Conservation (phyloP, 2,329 filamentous ascomycete genomes). For the Aquanectria penicillioides region DNA sequence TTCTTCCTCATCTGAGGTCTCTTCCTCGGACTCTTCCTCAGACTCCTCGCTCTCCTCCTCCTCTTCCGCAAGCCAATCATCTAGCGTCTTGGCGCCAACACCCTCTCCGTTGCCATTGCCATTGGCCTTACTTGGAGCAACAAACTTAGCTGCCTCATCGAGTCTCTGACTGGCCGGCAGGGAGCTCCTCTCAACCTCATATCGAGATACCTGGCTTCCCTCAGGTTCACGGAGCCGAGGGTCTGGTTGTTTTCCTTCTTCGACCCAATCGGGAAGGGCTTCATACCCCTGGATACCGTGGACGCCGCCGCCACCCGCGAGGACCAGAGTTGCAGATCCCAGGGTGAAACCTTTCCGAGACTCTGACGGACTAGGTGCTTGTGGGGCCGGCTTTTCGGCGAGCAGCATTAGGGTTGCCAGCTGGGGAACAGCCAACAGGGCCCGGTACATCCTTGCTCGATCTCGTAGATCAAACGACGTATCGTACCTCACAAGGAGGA, state of each 20-base stretch:
- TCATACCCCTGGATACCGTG: constrained; percentile 84
- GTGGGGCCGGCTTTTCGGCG: constrained; percentile 92
- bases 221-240: constrained; percentile 73
- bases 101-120: constrained; percentile 57
- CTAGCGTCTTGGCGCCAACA: constrained; percentile 78
- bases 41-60: constrained; percentile 67
- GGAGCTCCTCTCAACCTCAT: constrained; percentile 45
- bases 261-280: constrained; percentile 84
- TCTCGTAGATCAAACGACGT: constrained; percentile 95
- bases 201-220: constrained; percentile 42
- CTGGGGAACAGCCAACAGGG: constrained; percentile 84
- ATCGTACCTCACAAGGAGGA: constrained; percentile 90
- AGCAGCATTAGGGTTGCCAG: constrained; percentile 90
- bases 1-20: constrained; percentile 59
- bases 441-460: constrained; percentile 86
- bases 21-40: constrained; percentile 61
- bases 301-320: constrained; percentile 79
- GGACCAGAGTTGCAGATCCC: constrained; percentile 85
- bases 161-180: constrained; percentile 71
- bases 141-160: constrained; percentile 62
- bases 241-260: constrained; percentile 82
- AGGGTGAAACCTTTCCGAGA: constrained; percentile 80
- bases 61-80: constrained; percentile 90
- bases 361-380: constrained; percentile 89
- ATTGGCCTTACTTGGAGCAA: constrained; percentile 58